Base-by-base conservation (phyloP, 2,329 filamentous ascomycete genomes). In the Colletotrichum karsti region DNA sequence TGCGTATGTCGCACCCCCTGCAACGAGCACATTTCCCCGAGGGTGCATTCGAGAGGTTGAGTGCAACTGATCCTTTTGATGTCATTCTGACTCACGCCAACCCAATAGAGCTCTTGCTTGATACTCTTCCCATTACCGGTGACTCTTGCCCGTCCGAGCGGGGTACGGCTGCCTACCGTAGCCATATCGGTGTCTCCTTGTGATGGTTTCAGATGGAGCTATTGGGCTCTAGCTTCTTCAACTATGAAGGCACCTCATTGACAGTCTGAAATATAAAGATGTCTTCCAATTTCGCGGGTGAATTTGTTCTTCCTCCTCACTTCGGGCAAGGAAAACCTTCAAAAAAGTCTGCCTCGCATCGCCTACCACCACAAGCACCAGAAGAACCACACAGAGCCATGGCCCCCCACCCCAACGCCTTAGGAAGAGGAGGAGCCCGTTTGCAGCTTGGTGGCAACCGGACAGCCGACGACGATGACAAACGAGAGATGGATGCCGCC, bases 401-500 rank as follows among this genome's bases (percentile, higher is more conserved):
- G 64, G 53, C 64, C 18, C 64, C n/a, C n/a, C n/a, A n/a, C n/a
- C n/a, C n/a, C n/a, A n/a, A n/a, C n/a, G n/a, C n/a, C n/a, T n/a
- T n/a, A n/a, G n/a, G n/a, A n/a, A n/a, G n/a, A n/a, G n/a, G n/a
- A n/a, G n/a, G n/a, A n/a, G n/a, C n/a, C n/a, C n/a, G n/a, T n/a
- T n/a, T n/a, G n/a, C n/a, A n/a, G n/a, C n/a, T n/a, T n/a, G n/a
- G n/a, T n/a, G n/a, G n/a, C n/a, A n/a, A n/a, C n/a, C 12, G 35
- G 15, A 4, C 33, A 63, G 13, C 28, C 46, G 72, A 73, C 39
- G 72, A 72, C 24, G 70, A 69, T 22, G 71, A 72, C 18, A 51
- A 71, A 51, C 33, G 44, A 37, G 64, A 72, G 66, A 70, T 69
- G 57, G 55, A 53, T 4, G 61, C 42, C 26, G 39, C 35, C 7